Evolutionary conservation across 2,329 filamentous ascomycete species (phyloP).

Genomic region (Colletotrichum paranaense): DNA sequence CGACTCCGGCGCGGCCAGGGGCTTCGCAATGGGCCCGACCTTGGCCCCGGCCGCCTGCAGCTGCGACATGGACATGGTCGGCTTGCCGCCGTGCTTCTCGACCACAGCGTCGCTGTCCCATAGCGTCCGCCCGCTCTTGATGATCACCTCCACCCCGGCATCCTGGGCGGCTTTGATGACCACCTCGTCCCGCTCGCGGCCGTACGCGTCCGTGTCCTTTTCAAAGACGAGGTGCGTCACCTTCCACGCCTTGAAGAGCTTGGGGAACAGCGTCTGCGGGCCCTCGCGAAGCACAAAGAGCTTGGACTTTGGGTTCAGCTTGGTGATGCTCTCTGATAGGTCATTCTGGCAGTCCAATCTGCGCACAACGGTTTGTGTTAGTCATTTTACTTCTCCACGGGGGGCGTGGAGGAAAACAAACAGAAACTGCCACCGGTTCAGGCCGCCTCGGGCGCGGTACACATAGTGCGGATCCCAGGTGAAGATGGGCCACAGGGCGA

Average conservation of each 20-base stretch:
- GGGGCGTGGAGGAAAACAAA: constrained; percentile 44
- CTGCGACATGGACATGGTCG: constrained; percentile 80
- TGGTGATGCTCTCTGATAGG: constrained; percentile 73
- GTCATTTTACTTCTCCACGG: background rate
- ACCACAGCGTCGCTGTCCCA: constrained; percentile 81
- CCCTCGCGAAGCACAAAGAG: constrained; percentile 79
- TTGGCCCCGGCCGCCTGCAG: constrained; percentile 72
- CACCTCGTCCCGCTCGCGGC: constrained; percentile 69
- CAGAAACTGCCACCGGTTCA: constrained; percentile 82
- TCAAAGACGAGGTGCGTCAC: constrained; percentile 84
- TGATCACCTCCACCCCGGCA: constrained; percentile 76
- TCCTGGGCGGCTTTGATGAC: constrained; percentile 69
- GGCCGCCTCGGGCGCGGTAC: constrained; percentile 75
- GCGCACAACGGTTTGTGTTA: background rate
- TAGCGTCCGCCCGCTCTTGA: constrained; percentile 73
- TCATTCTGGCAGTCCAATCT: constrained; percentile 80
- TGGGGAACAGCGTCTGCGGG: constrained; percentile 77
- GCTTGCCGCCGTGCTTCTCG: constrained; percentile 72
- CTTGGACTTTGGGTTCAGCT: constrained; percentile 77
- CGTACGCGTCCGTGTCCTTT: constrained; percentile 82
- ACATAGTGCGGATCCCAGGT: constrained; percentile 87
- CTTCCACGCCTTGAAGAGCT: constrained; percentile 78
- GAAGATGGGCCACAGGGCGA: constrained; percentile 79
- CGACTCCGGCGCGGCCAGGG: constrained; percentile 67
- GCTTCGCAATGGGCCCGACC: constrained; percentile 70